phyloP scores from a whole-genome alignment of 2,329 filamentous ascomycete species.

The Ustilaginoidea virens region DNA sequence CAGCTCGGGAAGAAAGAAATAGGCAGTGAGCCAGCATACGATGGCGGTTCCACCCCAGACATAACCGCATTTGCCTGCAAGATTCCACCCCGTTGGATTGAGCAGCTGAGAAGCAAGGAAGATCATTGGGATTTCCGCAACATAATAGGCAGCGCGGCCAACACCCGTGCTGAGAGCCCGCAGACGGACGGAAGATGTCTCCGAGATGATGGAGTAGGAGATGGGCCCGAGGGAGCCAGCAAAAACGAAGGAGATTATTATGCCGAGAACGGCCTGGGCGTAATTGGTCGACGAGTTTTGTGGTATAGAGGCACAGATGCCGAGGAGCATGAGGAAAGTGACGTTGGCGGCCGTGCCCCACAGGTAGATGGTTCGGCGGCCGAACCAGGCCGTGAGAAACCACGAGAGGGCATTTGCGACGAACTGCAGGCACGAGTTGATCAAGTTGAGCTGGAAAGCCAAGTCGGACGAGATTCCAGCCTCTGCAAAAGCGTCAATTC shows the following conservation, averaged over 20 bases:
- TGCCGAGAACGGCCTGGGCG: slow-evolving; percentile 20
- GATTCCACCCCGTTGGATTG: slow-evolving; percentile 21
- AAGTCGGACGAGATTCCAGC: slow-evolving; percentile 8
- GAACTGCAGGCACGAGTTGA: slow-evolving; percentile 15
- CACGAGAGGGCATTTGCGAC: slow-evolving; percentile 20
- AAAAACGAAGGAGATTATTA: slow-evolving; percentile 24
- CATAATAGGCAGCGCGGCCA: slow-evolving; percentile 23
- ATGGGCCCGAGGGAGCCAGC: slow-evolving; percentile 21
- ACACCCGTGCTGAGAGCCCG: slow-evolving; percentile 23
- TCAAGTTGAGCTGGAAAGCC: slow-evolving; percentile 12
- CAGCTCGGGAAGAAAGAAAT: slow-evolving; percentile 35
- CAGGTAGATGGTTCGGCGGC: slow-evolving; percentile 24
- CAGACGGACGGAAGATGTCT: slow-evolving; percentile 26
- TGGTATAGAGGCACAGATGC: slow-evolving; percentile 17
- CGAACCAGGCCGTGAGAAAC: slow-evolving; percentile 20
- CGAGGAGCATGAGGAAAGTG: slow-evolving; percentile 19
- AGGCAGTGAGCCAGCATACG: slow-evolving; percentile 21
- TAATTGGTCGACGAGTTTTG: slow-evolving; percentile 19
- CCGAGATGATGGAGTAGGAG: slow-evolving; percentile 24
- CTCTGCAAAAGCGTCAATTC: slow-evolving; percentile 2
- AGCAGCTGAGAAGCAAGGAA: slow-evolving; percentile 23
- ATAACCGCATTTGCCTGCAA: slow-evolving; percentile 29
- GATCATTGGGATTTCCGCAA: slow-evolving; percentile 26
- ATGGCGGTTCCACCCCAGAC: slow-evolving; percentile 27
- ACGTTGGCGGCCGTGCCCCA: slow-evolving; percentile 19